Evolutionary conservation across 2,329 filamentous ascomycete genomes (phyloP).

Genomic region (Tolypocladium endophyticum): DNA sequence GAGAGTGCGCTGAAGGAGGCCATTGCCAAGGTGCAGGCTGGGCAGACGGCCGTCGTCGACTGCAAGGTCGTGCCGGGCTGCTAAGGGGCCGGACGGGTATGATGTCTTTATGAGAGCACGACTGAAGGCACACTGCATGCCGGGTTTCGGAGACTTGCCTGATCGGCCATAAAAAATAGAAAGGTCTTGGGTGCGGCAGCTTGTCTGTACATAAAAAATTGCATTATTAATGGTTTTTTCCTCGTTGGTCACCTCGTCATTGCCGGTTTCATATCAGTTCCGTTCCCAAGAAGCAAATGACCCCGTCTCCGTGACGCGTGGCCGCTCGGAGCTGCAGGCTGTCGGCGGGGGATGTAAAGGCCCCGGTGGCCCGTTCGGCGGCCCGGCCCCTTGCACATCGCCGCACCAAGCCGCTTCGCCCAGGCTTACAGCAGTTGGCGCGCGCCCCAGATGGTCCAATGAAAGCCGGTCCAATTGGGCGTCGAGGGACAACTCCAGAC

Average conservation of each 20-base stretch:
- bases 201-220: not conserved
- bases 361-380: not conserved
- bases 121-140: not conserved
- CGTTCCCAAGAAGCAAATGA: no score
- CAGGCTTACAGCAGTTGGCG: not conserved
- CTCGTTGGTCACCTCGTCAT: not conserved
- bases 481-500: not conserved
- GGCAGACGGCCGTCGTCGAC: slow-evolving; percentile 43
- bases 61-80: slow-evolving; percentile 37
- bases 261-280: not conserved
- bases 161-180: not conserved
- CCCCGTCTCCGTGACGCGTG: not conserved
- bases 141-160: not conserved
- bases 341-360: not conserved
- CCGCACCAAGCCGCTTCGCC: not conserved
- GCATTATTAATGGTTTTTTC: not conserved
- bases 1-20: slow-evolving; percentile 37
- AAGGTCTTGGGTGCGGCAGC: not conserved
- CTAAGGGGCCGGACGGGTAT: slow-evolving; percentile 9
- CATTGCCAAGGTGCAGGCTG: slow-evolving; percentile 37
- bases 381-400: not conserved
- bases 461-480: not conserved
- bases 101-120: not conserved
- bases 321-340: not conserved
- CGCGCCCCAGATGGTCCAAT: not conserved